Evolutionary conservation across 495 filamentous ascomycete genomes (phyloP).

Genomic region (Cudoniella acicularis): DNA sequence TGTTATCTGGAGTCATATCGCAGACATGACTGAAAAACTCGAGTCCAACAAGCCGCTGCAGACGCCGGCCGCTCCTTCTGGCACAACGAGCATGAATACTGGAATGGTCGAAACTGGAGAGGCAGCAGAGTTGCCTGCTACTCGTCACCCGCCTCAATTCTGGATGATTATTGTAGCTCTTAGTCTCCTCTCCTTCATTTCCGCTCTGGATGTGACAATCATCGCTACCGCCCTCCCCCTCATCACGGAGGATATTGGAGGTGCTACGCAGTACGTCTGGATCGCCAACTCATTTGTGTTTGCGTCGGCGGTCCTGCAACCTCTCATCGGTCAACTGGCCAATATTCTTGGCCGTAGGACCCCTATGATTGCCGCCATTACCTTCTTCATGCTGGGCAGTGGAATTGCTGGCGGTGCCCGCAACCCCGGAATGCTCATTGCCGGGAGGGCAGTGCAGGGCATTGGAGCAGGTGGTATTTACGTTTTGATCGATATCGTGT

Average conservation of each 20-base stretch:
- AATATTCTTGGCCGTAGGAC: slow-evolving; percentile 51
- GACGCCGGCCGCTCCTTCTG: neutral
- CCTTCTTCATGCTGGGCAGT: slow-evolving; percentile 70
- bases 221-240: slow-evolving; percentile 35
- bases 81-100: neutral
- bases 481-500: slow-evolving; percentile 72
- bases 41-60: neutral
- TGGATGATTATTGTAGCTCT: slow-evolving; percentile 27
- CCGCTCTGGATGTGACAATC: slow-evolving; percentile 28
- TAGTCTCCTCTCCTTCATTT: slow-evolving; percentile 11
- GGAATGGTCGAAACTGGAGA: no score
- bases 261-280: slow-evolving; percentile 37
- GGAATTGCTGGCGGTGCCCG: slow-evolving; percentile 57
- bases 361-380: slow-evolving; percentile 37
- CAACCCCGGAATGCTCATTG: slow-evolving; percentile 69
- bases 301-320: slow-evolving; percentile 20
- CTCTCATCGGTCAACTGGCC: slow-evolving; percentile 38
- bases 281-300: slow-evolving; percentile 25
- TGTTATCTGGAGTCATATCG: neutral
- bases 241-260: slow-evolving; percentile 29
- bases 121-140: neutral
- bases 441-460: slow-evolving; percentile 72
- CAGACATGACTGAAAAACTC: neutral
- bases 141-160: slow-evolving; percentile 12
- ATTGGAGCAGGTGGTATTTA: slow-evolving; percentile 75